phyloP scores from a whole-genome alignment of 352 stramenopile species.

The Thalassiosira livingstoniorum region DNA sequence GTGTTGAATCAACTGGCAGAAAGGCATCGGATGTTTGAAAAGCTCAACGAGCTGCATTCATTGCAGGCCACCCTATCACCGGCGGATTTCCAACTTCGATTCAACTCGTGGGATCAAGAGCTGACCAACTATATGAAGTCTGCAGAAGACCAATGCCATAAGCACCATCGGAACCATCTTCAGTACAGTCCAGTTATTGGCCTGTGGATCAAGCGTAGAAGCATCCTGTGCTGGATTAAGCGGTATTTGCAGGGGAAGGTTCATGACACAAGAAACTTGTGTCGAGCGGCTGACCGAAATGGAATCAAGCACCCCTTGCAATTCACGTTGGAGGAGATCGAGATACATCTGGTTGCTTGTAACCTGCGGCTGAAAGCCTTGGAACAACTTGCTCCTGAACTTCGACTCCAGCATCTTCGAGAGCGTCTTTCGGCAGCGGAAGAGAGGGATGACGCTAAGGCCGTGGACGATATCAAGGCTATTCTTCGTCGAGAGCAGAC shows the following conservation, averaged over 20 bases:
- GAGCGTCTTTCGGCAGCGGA: neutral
- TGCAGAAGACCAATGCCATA: conserved; percentile 13
- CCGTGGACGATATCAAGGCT: neutral
- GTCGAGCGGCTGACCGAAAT: neutral
- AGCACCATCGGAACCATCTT: neutral
- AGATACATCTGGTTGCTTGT: neutral
- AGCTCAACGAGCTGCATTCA: too few species aligned
- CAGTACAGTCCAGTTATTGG: conserved; percentile 6
- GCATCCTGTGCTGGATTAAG: neutral
- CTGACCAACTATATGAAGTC: neutral
- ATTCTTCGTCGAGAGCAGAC: conserved; percentile 2
- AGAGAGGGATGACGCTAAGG: neutral
- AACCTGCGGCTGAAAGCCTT: neutral
- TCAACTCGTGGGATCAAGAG: conserved; percentile 20
- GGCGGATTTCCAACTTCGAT: conserved; percentile 16
- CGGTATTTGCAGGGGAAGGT: conserved; percentile 9
- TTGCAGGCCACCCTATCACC: too few species aligned
- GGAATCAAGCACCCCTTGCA: neutral
- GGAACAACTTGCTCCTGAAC: neutral
- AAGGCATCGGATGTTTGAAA: too few species aligned
- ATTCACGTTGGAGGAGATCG: neutral
- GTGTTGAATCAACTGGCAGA: too few species aligned
- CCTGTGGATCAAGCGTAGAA: neutral
- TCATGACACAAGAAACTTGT: conserved; percentile 1
- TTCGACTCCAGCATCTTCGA: neutral